Conservation (phyloP, 352 stramenopile species). For the Globisporangium spinosum region DNA sequence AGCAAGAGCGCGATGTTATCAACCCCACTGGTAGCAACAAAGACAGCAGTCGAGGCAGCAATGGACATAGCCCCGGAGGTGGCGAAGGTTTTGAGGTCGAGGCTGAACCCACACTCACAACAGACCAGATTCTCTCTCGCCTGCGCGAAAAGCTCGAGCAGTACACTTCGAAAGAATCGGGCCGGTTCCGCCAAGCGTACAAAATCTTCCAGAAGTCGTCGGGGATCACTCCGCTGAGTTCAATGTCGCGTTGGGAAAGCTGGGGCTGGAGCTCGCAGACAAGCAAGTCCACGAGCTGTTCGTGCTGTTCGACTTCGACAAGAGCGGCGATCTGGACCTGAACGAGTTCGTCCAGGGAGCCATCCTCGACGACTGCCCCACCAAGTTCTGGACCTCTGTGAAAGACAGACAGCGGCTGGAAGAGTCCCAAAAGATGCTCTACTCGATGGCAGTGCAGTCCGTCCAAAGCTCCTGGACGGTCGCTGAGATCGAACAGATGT, state of each 20-base stretch:
- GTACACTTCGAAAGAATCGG: slow-evolving; percentile 60
- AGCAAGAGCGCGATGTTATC: slow-evolving; percentile 23
- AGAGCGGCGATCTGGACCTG: slow-evolving; percentile 69
- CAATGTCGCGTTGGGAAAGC: slow-evolving; percentile 42
- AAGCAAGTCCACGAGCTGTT: slow-evolving; percentile 61
- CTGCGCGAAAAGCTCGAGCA: slow-evolving; percentile 65
- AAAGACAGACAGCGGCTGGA: slow-evolving; percentile 58
- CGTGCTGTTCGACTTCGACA: slow-evolving; percentile 71
- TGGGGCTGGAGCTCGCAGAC: slow-evolving; percentile 50
- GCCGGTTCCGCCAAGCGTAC: slow-evolving; percentile 72
- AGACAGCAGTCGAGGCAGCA: neutral
- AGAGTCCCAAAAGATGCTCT: slow-evolving; percentile 38
- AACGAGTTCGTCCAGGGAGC: slow-evolving; percentile 82
- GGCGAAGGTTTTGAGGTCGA: slow-evolving; percentile 23
- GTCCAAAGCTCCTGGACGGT: slow-evolving; percentile 74
- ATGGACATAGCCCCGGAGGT: neutral
- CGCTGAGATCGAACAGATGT: slow-evolving; percentile 72
- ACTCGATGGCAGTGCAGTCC: slow-evolving; percentile 65
- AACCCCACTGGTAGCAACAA: neutral
- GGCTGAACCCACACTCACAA: slow-evolving; percentile 40
- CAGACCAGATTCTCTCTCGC: slow-evolving; percentile 50
- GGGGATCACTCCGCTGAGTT: slow-evolving; percentile 54
- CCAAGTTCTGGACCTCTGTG: slow-evolving; percentile 47
- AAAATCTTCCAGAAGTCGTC: slow-evolving; percentile 65
- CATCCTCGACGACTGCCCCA: slow-evolving; percentile 65